Evolutionary conservation across 116 monocot genomes (phyloP).

Genomic region (Iris pallida): DNA sequence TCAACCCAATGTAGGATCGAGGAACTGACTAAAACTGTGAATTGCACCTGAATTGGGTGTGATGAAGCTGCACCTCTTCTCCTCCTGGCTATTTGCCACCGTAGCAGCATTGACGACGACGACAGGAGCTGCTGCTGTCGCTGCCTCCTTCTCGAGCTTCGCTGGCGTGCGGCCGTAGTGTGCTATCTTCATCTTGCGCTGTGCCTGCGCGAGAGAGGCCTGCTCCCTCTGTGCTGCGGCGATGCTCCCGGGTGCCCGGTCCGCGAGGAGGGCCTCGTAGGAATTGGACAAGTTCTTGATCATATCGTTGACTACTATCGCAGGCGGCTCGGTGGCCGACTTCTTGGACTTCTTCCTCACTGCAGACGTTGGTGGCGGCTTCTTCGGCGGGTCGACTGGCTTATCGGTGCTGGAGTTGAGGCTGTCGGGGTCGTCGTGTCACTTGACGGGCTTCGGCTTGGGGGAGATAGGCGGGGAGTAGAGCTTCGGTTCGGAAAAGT

Average conservation of each 20-base stretch:
- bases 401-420: constrained; percentile 49
- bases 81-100: constrained; percentile 23
- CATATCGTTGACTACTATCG: not conserved
- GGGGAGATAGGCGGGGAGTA: constrained; percentile 28
- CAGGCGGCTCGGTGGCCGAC: not conserved
- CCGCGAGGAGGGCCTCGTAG: not conserved
- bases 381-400: constrained; percentile 11
- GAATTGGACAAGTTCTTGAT: not conserved
- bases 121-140: not conserved
- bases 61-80: constrained; percentile 87
- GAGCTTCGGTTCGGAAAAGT: not conserved
- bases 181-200: constrained; percentile 74
- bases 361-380: not conserved
- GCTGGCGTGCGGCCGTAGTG: constrained; percentile 63
- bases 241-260: constrained; percentile 54
- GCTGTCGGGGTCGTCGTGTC: constrained; percentile 29
- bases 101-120: constrained; percentile 3
- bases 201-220: constrained; percentile 40
- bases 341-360: constrained; percentile 51
- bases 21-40: not conserved
- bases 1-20: not conserved
- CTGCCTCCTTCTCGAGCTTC: constrained; percentile 24
- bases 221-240: constrained; percentile 80
- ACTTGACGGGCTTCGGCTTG: constrained; percentile 22
- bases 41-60: constrained; percentile 69